A percentile compares a stretch with the other conserved stretches of the same genome.
These are phyloP conservation scores for Climacium dendroides DNA, from an alignment of 225 moss, liverwort and hornwort genomes.

Conservation along the genomic window DNA sequence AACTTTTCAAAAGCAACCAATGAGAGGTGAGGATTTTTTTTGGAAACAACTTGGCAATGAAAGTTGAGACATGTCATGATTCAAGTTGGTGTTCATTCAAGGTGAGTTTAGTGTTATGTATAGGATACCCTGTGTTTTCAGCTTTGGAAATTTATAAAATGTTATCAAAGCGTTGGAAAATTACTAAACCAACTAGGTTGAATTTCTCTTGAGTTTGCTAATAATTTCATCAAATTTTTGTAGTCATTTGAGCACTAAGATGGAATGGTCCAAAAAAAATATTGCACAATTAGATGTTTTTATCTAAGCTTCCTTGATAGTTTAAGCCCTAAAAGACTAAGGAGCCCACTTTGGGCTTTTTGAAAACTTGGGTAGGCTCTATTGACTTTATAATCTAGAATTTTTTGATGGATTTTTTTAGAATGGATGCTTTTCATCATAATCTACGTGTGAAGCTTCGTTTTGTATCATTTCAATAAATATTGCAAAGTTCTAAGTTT, in stretches of 20 bases:
- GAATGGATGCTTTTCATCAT: too few species aligned
- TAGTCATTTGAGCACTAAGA: too few species aligned
- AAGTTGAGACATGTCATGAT: neutral
- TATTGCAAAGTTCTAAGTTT: too few species aligned
- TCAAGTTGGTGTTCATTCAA: too few species aligned
- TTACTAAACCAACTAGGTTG: neutral
- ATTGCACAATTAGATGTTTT: neutral
- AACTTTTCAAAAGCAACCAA: neutral
- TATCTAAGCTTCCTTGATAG: neutral
- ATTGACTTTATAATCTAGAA: too few species aligned
- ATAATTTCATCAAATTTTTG: neutral
- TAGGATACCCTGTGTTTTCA: fast-evolving
- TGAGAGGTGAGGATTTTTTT: neutral
- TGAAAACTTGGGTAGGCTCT: too few species aligned
- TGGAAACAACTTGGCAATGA: neutral
- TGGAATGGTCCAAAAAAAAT: neutral
- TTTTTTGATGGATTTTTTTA: too few species aligned
- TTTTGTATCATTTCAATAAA: too few species aligned
- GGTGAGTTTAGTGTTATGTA: neutral
- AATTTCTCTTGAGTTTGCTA: neutral
- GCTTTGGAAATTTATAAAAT: neutral
- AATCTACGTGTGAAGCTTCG: too few species aligned
- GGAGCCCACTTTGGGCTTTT: too few species aligned
- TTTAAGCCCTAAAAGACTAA: too few species aligned
- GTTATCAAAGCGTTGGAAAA: fast-evolving